Evolutionary conservation across 768 basidiomycete genomes (phyloP).

Genomic region (Leccinum rimulosum): DNA sequence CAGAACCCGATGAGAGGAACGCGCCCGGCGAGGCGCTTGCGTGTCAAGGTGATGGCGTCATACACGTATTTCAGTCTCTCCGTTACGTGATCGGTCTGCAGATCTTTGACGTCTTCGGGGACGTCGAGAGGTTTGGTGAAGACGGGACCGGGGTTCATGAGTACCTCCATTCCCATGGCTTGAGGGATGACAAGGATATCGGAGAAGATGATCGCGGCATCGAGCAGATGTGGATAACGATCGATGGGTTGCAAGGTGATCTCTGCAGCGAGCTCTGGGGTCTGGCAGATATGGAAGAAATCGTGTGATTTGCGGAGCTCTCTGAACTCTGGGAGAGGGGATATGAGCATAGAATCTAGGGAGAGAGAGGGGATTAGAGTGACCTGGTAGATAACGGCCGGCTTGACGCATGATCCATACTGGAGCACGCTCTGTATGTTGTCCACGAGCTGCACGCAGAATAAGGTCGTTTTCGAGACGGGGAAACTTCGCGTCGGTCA

Average conservation of each 20-base stretch:
- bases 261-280: slow-evolving; percentile 83
- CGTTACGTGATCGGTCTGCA: slow-evolving; percentile 71
- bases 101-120: slow-evolving; percentile 67
- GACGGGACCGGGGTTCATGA: slow-evolving; percentile 90
- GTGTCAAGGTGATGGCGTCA: slow-evolving; percentile 83
- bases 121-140: slow-evolving; percentile 84
- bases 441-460: slow-evolving; percentile 86
- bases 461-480: slow-evolving; percentile 84
- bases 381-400: slow-evolving; percentile 91
- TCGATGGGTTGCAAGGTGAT: slow-evolving; percentile 93
- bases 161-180: slow-evolving; percentile 93
- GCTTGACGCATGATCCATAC: slow-evolving; percentile 99
- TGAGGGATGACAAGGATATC: slow-evolving; percentile 98
- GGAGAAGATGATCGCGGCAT: slow-evolving; percentile 97
- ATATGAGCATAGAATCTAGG: background rate
- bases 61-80: slow-evolving; percentile 90
- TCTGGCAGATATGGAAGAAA: slow-evolving; percentile 94
- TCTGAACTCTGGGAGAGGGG: slow-evolving; percentile 68
- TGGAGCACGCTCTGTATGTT: slow-evolving; percentile 88
- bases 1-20: slow-evolving; percentile 97
- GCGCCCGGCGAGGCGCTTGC: slow-evolving; percentile 76
- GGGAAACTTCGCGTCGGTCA: slow-evolving; percentile 51
- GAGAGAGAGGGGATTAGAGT: slow-evolving; percentile 16
- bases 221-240: slow-evolving; percentile 80
- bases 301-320: slow-evolving; percentile 81